Base-by-base conservation (phyloP, 495 filamentous ascomycete species). In the Penicillium pancosmium region DNA sequence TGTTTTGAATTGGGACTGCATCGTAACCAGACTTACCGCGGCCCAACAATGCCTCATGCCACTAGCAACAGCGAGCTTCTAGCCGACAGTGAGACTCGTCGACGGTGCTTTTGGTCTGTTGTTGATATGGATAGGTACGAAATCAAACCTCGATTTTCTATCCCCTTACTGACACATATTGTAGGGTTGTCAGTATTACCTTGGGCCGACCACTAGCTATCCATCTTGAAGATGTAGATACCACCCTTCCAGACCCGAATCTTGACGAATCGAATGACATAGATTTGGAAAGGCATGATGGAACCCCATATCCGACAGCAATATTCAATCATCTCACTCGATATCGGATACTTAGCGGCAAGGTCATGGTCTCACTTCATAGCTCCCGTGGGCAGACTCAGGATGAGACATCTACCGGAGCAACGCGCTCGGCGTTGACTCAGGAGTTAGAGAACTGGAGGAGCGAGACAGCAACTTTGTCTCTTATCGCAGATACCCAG, bases 101-200 rank as follows among this genome's bases (percentile, higher is more conserved):
- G 67, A 1, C 47, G 67, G 3, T 70, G 67, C 41, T 70, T 70
- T 56, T 70, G 67, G 67, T 70, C 50, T 47, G 51, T 65, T 5
- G 41, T 70, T 7, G 55, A 44, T n/a, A 58, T 70, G 55, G 67
- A 70, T 52, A 48, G 67, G 67, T 70, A 54, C 9, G 36, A n/a
- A 12, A 12, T 40, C 5, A 13, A 43, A 49, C 47, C 33, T 15
- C 2, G 16, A 16, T 4, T 21, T 53, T 49, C 7, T 41, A 19
- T 16, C 18, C 1, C 11, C 36, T 40, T 40, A 3, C 36, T 40
- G 36, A 40, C 36, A 13, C 15, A 9, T 40, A 5, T 12, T 50
- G 9, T 48, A 69, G 67, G 27, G 48, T 70, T 36, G 61, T 70
- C 8, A 60, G 64, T 31, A 67, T 70, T 21, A 67, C 67, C 6